These are phyloP conservation scores for Monotropa hypopitys DNA, from an alignment of 179 eudicot species.

Conservation along the genomic window DNA sequence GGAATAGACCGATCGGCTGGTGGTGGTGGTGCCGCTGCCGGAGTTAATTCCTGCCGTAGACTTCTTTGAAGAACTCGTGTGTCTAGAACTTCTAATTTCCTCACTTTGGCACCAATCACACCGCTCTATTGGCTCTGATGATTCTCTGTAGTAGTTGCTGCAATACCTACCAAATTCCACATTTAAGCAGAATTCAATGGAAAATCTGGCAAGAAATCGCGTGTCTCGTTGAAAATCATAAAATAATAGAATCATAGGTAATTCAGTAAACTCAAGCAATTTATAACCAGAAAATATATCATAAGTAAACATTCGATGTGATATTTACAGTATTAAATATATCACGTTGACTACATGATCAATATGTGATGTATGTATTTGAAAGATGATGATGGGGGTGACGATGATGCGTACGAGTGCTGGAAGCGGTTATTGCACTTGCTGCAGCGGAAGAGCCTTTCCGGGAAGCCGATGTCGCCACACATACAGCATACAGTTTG, in stretches of 20 bases:
- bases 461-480: constrained; percentile 88
- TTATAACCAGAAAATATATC: not conserved
- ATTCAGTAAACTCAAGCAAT: not conserved
- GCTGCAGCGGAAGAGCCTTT: constrained; percentile 72
- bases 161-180: constrained; percentile 26
- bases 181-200: not conserved
- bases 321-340: not conserved
- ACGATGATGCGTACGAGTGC: constrained; percentile 48
- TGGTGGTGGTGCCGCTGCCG: not conserved
- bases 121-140: constrained; percentile 12
- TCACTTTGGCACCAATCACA: constrained; percentile 57
- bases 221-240: not conserved
- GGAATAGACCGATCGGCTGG: constrained; percentile 9
- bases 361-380: not conserved
- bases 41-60: not conserved
- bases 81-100: constrained; percentile 11
- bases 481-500: constrained; percentile 77
- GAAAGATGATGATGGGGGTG: not conserved
- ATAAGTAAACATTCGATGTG: not conserved
- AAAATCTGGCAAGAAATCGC: not conserved
- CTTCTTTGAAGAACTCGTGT: constrained; percentile 6
- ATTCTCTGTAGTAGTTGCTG: constrained; percentile 37
- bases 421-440: constrained; percentile 66
- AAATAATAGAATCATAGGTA: not conserved
- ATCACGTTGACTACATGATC: too few species aligned